Evolutionary conservation across 306 rosid genomes (phyloP).

Genomic region (Fagus crenata): DNA sequence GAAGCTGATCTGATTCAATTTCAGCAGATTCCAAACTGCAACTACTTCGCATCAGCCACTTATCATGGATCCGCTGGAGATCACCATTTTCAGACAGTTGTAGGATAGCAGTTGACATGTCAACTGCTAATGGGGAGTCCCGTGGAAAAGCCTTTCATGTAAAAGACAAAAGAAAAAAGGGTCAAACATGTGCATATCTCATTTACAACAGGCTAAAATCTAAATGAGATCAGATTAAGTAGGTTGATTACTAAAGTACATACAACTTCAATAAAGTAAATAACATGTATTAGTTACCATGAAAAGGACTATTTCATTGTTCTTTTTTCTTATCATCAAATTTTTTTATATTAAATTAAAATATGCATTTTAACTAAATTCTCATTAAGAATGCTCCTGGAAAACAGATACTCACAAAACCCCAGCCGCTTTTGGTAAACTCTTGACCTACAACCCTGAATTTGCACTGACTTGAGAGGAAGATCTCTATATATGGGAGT

Average conservation of each 20-base stretch:
- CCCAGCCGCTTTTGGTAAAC: conserved; percentile 99
- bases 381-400: conserved; percentile 10
- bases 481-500: conserved; percentile 65
- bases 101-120: conserved; percentile 88
- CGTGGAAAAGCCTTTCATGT: conserved; percentile 75
- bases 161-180: not conserved
- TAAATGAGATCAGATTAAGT: not conserved
- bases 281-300: not conserved
- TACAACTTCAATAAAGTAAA: not conserved
- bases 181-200: not conserved
- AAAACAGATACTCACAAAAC: conserved; percentile 71
- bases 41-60: conserved; percentile 67
- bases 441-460: conserved; percentile 87
- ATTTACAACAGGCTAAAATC: not conserved
- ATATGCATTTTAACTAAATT: not conserved
- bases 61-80: conserved; percentile 88
- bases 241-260: not conserved
- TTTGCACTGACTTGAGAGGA: conserved; percentile 79
- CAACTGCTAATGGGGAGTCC: conserved; percentile 87
- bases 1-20: conserved; percentile 71
- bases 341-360: not conserved
- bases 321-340: not conserved
- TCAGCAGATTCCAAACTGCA: conserved; percentile 61
- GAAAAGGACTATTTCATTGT: not conserved
- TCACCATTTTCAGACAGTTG: conserved; percentile 93